phyloP scores from a whole-genome alignment of 106 monocot genomes.

The Chionographis japonica region DNA sequence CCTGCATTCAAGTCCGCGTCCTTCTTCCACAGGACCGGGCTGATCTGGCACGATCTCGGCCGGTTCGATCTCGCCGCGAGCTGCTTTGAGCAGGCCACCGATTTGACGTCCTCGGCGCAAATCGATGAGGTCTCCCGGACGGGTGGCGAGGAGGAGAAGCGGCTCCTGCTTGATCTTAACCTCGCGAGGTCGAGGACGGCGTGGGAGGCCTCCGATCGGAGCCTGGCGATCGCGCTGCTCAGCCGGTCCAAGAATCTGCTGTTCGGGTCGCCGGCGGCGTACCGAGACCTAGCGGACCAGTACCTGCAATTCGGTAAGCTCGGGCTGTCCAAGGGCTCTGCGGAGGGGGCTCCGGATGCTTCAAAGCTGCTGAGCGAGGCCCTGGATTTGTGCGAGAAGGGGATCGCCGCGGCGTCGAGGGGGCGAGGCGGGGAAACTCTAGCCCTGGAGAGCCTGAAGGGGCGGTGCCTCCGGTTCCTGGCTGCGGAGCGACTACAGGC shows the following conservation, averaged over 20 bases:
- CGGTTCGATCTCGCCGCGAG: conserved; percentile 47
- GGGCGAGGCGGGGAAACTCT: conserved; percentile 11
- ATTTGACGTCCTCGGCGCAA: conserved; percentile 30
- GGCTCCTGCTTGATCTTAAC: conserved; percentile 57
- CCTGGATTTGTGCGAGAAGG: conserved; percentile 81
- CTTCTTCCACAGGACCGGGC: conserved; percentile 73
- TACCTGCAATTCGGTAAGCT: conserved; percentile 67
- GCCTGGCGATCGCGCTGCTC: conserved; percentile 62
- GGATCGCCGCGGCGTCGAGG: conserved; percentile 17
- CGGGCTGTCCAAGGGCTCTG: conserved; percentile 17
- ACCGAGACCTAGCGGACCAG: conserved; percentile 57
- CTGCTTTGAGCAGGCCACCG: conserved; percentile 79
- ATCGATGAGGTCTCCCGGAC: conserved; percentile 2
- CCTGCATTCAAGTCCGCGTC: conserved; percentile 66
- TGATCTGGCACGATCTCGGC: conserved; percentile 53
- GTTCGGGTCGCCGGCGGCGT: conserved; percentile 23
- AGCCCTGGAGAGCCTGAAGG: conserved; percentile 40
- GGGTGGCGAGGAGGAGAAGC: conserved; percentile 47
- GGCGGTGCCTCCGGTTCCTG: conserved; percentile 67
- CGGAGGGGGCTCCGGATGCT: conserved; percentile 13
- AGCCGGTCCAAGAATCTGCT: conserved; percentile 62
- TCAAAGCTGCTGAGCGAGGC: conserved; percentile 68
- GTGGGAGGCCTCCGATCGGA: conserved; percentile 58
- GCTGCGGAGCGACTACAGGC: conserved; percentile 72
- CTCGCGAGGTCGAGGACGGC: conserved; percentile 67